These are phyloP conservation scores for Amauroascus verrucosus DNA, from an alignment of 2,329 filamentous ascomycete species.

Conservation along the genomic window DNA sequence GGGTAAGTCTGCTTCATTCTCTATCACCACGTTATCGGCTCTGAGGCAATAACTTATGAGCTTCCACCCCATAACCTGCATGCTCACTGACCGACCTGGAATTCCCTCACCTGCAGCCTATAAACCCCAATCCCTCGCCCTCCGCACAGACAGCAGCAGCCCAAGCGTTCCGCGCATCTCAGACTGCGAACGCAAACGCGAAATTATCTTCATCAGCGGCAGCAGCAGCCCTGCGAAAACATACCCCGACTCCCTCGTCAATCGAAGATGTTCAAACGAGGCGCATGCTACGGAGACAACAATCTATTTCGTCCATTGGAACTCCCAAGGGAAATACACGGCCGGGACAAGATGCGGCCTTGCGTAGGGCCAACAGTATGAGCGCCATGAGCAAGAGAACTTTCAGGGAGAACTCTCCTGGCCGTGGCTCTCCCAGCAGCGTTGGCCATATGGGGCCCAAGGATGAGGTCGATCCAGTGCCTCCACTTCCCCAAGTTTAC, in stretches of 20 bases:
- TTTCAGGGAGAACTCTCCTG: conserved; percentile 66
- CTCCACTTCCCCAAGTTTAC: conserved; percentile 53
- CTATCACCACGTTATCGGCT: conserved; percentile 4
- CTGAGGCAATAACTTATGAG: neutral
- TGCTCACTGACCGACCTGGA: neutral
- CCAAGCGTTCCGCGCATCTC: conserved; percentile 65
- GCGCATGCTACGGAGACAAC: conserved; percentile 62
- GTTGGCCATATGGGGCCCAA: conserved; percentile 34
- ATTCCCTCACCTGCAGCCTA: conserved; percentile 41
- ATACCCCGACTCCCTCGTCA: conserved; percentile 65
- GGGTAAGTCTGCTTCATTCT: conserved; percentile 27
- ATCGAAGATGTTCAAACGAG: conserved; percentile 81
- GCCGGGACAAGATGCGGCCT: conserved; percentile 32
- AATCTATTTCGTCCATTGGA: conserved; percentile 59
- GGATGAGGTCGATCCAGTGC: conserved; percentile 54
- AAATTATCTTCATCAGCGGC: conserved; percentile 76
- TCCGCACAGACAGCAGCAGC: conserved; percentile 70
- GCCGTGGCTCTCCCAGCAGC: conserved; percentile 34
- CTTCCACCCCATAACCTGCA: neutral
- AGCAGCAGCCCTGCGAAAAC: conserved; percentile 69
- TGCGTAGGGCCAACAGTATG: conserved; percentile 58
- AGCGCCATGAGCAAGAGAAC: conserved; percentile 82
- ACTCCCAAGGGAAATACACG: conserved; percentile 38
- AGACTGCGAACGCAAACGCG: conserved; percentile 51
- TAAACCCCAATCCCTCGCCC: conserved; percentile 55